Percentiles rank a stretch among this genome's conserved stretches.
phyloP scores from a whole-genome alignment of 2,329 filamentous ascomycete genomes.

The Colletotrichum musae region DNA sequence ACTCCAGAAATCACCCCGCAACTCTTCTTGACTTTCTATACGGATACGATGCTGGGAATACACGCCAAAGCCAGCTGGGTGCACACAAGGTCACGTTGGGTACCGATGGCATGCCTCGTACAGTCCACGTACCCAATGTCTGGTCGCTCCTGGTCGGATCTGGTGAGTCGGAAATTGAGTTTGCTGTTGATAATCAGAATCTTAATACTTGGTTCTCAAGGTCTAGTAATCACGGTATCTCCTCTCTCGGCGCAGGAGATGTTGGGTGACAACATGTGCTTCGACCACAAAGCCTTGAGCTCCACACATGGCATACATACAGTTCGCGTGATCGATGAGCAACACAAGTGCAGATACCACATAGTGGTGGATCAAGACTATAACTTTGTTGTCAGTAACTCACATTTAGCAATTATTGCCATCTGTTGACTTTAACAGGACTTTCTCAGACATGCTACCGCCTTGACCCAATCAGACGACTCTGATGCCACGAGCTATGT shows the following conservation, averaged over 20 bases:
- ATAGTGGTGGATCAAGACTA: background rate
- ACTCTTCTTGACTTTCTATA: background rate
- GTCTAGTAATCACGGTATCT: background rate
- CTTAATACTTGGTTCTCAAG: background rate
- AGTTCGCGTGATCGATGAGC: background rate
- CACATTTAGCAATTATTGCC: no score
- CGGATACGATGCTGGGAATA: background rate
- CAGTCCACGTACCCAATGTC: background rate
- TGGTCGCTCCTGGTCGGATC: background rate
- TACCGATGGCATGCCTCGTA: background rate
- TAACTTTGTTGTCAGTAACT: background rate
- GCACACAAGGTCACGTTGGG: background rate
- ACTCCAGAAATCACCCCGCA: background rate
- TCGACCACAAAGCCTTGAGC: background rate
- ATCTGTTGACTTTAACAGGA: background rate
- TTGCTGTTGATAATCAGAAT: no score
- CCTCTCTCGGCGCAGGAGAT: background rate
- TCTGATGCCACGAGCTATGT: background rate
- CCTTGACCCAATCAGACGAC: background rate
- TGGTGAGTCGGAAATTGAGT: background rate
- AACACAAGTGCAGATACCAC: background rate
- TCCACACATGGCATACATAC: background rate
- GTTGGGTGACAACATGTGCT: background rate
- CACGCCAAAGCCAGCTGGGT: background rate
- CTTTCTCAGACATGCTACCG: background rate